These are phyloP conservation scores for Laburnicola sp. DNA, from an alignment of 2,329 filamentous ascomycete genomes.

Conservation along the genomic window DNA sequence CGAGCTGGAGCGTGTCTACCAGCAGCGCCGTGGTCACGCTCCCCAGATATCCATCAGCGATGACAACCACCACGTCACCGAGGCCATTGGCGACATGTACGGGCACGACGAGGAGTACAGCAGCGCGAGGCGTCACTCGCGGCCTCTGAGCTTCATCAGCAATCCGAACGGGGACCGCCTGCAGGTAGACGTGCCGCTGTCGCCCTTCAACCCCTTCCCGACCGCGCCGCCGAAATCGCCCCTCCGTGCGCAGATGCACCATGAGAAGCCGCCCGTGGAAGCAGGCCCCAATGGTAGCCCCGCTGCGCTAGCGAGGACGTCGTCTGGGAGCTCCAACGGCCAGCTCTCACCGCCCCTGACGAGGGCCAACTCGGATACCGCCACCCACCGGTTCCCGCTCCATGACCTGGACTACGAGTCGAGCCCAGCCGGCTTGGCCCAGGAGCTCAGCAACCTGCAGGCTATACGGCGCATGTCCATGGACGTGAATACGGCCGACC, in stretches of 20 bases:
- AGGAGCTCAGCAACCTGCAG: slow-evolving; percentile 90
- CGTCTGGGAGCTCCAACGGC: slow-evolving; percentile 23
- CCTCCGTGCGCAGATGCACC: slow-evolving; percentile 45
- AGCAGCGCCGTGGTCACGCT: slow-evolving; percentile 60
- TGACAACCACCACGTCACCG: slow-evolving; percentile 90
- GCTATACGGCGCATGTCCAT: slow-evolving; percentile 91
- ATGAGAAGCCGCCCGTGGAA: slow-evolving; percentile 22
- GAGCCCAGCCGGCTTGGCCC: slow-evolving; percentile 83
- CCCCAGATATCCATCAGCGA: slow-evolving; percentile 75
- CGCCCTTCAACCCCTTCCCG: slow-evolving; percentile 39
- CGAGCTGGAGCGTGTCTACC: slow-evolving; percentile 54
- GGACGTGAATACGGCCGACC: slow-evolving; percentile 74
- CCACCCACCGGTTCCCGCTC: slow-evolving; percentile 68
- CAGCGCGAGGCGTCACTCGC: slow-evolving; percentile 56
- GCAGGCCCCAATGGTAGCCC: slow-evolving; percentile 26
- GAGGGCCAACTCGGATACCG: slow-evolving; percentile 45
- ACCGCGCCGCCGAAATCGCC: slow-evolving; percentile 48
- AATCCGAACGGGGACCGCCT: slow-evolving; percentile 57
- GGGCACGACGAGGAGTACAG: slow-evolving; percentile 70
- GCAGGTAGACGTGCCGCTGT: slow-evolving; percentile 30
- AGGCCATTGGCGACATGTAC: slow-evolving; percentile 90
- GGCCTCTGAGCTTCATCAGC: slow-evolving; percentile 75
- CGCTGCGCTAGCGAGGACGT: slow-evolving; percentile 14
- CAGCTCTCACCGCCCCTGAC: slow-evolving; percentile 46
- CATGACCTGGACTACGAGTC: slow-evolving; percentile 90